These are phyloP conservation scores for Secale cereale DNA, from an alignment of 176 grass and related monocot species.

Conservation along the genomic window DNA sequence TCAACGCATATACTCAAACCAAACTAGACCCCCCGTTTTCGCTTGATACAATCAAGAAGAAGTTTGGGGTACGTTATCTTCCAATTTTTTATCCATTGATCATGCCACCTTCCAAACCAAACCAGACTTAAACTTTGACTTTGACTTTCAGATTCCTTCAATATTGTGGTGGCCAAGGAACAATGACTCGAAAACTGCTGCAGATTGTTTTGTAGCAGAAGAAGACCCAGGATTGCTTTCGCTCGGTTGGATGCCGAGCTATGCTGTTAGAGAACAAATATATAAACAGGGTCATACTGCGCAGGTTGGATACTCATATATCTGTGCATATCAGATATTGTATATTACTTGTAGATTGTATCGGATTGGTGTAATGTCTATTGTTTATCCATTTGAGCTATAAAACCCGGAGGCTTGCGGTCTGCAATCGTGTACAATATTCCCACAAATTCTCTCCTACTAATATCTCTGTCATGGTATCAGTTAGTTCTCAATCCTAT, in stretches of 20 bases:
- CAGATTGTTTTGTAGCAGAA: neutral
- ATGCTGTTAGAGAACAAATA: too few relatives aligned
- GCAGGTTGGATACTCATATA: too few relatives aligned
- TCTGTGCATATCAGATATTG: too few relatives aligned
- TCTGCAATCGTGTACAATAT: too few relatives aligned
- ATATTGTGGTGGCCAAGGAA: neutral
- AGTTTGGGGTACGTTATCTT: conserved; percentile 48
- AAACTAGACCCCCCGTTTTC: conserved; percentile 48
- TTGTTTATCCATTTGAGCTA: too few relatives aligned
- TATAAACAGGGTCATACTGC: too few relatives aligned
- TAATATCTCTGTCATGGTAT: too few relatives aligned
- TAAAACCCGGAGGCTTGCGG: too few relatives aligned
- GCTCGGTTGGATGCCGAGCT: neutral
- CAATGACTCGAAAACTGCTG: neutral
- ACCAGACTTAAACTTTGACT: neutral
- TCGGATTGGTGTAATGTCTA: too few relatives aligned
- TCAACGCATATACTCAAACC: conserved; percentile 67
- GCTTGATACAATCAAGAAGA: conserved; percentile 42
- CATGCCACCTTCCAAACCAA: neutral
- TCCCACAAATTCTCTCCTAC: too few relatives aligned
- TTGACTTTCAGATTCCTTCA: conserved; percentile 31
- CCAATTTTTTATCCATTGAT: neutral
- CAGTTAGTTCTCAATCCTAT: too few relatives aligned
- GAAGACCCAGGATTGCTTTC: neutral
- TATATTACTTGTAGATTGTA: too few relatives aligned